Conservation (phyloP, 2,329 filamentous ascomycete species). For the Catunica adiposa region DNA sequence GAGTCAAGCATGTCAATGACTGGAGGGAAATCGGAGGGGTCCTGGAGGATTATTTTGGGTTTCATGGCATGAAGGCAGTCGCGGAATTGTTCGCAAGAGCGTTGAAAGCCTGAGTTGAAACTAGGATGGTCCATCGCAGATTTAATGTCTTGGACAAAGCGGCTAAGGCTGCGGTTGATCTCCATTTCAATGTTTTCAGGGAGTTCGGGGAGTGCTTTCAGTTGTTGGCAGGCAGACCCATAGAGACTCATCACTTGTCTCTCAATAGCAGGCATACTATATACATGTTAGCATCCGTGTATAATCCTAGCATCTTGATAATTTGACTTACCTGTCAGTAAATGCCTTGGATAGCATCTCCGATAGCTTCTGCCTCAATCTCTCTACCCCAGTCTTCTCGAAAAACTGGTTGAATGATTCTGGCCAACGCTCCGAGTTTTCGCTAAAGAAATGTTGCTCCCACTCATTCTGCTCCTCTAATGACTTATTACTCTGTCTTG, state of each 20-base stretch:
- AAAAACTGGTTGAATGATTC: conserved; percentile 29
- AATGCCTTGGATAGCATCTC: conserved; percentile 38
- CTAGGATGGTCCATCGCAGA: conserved; percentile 34
- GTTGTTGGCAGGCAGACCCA: conserved; percentile 32
- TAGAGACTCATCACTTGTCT: conserved; percentile 36
- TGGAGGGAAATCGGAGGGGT: conserved; percentile 21
- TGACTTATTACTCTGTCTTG: conserved; percentile 41
- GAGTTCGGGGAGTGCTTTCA: conserved; percentile 47
- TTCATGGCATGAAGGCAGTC: conserved; percentile 30
- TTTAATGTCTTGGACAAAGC: conserved; percentile 38
- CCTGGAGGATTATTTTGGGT: conserved; percentile 28
- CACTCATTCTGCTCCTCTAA: conserved; percentile 35
- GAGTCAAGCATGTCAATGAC: conserved; percentile 26
- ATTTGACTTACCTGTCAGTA: conserved; percentile 27
- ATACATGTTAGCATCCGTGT: no score
- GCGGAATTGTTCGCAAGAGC: conserved; percentile 35
- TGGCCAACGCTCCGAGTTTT: conserved; percentile 30
- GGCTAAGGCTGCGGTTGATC: conserved; percentile 41
- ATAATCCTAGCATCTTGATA: no score
- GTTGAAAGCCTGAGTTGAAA: conserved; percentile 30
- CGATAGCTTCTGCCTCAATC: conserved; percentile 35
- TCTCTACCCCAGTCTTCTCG: conserved; percentile 36
- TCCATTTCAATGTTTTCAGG: conserved; percentile 51
- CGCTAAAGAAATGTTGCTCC: conserved; percentile 37
- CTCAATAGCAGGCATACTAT: conserved; percentile 35